Evolutionary conservation across 495 filamentous ascomycete genomes (phyloP).

Genomic region (Tuber magnatum): DNA sequence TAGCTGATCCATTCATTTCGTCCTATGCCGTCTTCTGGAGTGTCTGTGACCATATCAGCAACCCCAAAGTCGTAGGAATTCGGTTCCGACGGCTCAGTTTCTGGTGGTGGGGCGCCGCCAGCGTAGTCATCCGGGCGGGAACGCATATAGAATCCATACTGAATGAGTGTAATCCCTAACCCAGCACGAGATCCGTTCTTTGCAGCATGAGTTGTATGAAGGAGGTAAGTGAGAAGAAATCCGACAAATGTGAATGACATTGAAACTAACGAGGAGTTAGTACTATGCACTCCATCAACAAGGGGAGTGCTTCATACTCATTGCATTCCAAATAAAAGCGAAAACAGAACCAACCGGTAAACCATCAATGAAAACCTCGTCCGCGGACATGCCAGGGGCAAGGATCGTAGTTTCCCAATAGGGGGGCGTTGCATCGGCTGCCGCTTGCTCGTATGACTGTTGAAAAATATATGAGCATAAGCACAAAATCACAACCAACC

Average conservation of each 20-base stretch:
- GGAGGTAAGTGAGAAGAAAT: constrained; percentile 93
- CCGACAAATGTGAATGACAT: constrained; percentile 97
- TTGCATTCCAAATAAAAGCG: constrained; percentile 94
- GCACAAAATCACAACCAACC: background rate
- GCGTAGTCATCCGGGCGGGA: constrained; percentile 44
- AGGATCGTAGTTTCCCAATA: constrained; percentile 99
- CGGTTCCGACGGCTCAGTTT: constrained; percentile 67
- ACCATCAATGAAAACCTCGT: constrained; percentile 95
- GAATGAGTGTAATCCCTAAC: constrained; percentile 90
- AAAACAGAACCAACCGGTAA: constrained; percentile 93
- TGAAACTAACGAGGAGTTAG: constrained; percentile 86
- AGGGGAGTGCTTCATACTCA: constrained; percentile 72
- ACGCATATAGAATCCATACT: constrained; percentile 88
- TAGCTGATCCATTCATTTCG: constrained; percentile 88
- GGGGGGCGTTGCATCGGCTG: constrained; percentile 89
- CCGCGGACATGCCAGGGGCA: constrained; percentile 73
- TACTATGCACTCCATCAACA: constrained; percentile 78
- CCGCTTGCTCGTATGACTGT: constrained; percentile 96
- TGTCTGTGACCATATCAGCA: constrained; percentile 48
- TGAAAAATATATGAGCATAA: constrained; percentile 36
- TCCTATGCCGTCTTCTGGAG: constrained; percentile 37
- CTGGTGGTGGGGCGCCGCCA: constrained; percentile 45
- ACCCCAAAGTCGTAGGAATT: constrained; percentile 87
- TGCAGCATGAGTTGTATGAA: constrained; percentile 95
- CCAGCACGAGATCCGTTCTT: constrained; percentile 95